These are phyloP conservation scores for Thozetella sp. DNA, from an alignment of 495 filamentous ascomycete genomes.

Conservation along the genomic window DNA sequence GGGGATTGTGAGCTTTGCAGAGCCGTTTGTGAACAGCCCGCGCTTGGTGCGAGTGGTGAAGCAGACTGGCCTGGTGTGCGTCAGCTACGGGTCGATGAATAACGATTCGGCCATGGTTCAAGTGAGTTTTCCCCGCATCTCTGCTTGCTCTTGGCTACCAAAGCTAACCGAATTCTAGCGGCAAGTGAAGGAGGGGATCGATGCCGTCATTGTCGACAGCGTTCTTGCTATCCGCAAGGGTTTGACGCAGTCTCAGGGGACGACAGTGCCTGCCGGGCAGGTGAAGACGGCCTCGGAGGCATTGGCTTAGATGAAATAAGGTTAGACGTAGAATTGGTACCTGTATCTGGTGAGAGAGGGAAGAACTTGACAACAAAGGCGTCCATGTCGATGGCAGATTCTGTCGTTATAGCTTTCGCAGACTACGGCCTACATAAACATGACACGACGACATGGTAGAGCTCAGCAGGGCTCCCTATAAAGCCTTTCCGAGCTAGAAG, in stretches of 20 bases:
- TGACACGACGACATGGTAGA: too few relatives aligned
- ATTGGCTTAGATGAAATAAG: not conserved
- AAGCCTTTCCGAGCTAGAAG: too few relatives aligned
- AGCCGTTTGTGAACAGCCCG: conserved; percentile 84
- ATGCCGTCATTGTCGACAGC: conserved; percentile 94
- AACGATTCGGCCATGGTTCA: conserved; percentile 85
- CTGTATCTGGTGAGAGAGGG: too few relatives aligned
- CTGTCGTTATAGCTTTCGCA: too few relatives aligned
- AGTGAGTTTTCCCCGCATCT: conserved; percentile 47
- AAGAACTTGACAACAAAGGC: too few relatives aligned
- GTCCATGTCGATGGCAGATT: too few relatives aligned
- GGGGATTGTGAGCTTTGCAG: conserved; percentile 83
- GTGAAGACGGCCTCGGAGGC: conserved; percentile 2
- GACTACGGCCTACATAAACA: too few relatives aligned
- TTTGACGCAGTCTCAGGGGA: conserved; percentile 31
- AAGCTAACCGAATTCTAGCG: conserved; percentile 49
- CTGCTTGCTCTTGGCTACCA: not conserved
- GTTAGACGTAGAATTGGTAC: too few relatives aligned
- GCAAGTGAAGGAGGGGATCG: conserved; percentile 94
- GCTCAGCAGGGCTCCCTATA: too few relatives aligned
- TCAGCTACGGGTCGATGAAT: conserved; percentile 90
- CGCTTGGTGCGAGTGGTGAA: conserved; percentile 96
- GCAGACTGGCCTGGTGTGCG: conserved; percentile 89
- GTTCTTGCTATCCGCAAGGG: conserved; percentile 75
- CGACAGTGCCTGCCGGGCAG: conserved; percentile 5